Conservation (phyloP, 2,329 filamentous ascomycete genomes). For the Dichotomopilus funicola region DNA sequence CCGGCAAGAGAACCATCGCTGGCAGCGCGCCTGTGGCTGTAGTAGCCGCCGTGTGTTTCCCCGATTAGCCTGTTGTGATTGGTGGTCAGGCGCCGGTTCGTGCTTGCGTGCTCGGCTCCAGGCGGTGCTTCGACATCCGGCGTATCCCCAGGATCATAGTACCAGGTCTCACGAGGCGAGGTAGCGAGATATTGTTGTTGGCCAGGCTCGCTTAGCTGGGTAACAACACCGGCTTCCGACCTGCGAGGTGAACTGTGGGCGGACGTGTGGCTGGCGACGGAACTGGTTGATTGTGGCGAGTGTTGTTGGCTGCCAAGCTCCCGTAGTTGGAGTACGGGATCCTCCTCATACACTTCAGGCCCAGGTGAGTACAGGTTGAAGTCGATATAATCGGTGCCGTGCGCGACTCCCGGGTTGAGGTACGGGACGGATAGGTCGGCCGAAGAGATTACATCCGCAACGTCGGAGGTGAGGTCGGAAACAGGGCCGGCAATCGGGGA, state of each 20-base stretch:
- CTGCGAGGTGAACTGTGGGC: background rate
- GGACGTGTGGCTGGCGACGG: background rate
- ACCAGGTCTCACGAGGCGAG: background rate
- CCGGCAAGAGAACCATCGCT: background rate
- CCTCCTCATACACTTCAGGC: slow-evolving; percentile 43
- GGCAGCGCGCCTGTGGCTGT: background rate
- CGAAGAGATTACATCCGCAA: slow-evolving; percentile 8
- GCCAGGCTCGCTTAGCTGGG: background rate
- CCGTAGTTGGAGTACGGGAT: slow-evolving; percentile 22
- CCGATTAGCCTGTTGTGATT: slow-evolving; percentile 8
- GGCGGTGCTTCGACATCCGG: background rate
- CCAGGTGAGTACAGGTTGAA: slow-evolving; percentile 51
- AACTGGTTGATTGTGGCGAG: slow-evolving; percentile 8
- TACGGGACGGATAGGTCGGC: slow-evolving; percentile 34
- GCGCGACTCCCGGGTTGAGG: slow-evolving; percentile 31
- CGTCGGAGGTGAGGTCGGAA: slow-evolving; percentile 8
- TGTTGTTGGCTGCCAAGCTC: slow-evolving; percentile 14
- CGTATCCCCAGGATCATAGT: slow-evolving; percentile 9
- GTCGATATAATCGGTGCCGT: slow-evolving; percentile 43
- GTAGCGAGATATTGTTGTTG: background rate
- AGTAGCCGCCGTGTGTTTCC: background rate
- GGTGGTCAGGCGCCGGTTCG: background rate
- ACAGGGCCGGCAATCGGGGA: slow-evolving; percentile 10
- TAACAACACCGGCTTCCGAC: background rate
- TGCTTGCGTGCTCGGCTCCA: background rate